Evolutionary conservation across 176 grass and related monocot species (phyloP).

Genomic region (Calamus simplicifolius): DNA sequence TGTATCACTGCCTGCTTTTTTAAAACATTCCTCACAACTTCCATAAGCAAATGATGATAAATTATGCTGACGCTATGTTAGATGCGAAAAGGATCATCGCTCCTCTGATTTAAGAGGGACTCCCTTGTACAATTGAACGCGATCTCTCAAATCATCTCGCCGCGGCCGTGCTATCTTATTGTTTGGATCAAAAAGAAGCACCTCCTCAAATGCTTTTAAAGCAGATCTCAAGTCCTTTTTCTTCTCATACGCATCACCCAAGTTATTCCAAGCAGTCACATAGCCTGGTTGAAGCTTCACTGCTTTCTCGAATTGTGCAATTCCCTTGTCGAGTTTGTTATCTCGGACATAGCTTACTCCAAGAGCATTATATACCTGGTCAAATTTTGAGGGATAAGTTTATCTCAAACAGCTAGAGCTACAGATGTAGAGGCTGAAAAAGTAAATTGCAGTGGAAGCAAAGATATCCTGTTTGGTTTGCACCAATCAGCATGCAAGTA

Average conservation of each 20-base stretch:
- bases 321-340: constrained; percentile 75
- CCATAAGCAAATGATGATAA: no score
- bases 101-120: constrained; percentile 66
- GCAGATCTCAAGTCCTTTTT: constrained; percentile 65
- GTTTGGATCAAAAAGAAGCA: constrained; percentile 83
- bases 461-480: not conserved
- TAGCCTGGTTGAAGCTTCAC: constrained; percentile 88
- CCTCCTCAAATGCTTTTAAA: constrained; percentile 85
- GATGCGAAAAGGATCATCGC: constrained; percentile 13
- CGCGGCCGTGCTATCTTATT: constrained; percentile 76
- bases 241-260: constrained; percentile 76
- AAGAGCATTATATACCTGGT: constrained; percentile 85
- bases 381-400: not conserved
- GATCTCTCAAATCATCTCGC: constrained; percentile 55
- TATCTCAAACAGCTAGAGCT: not conserved
- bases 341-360: constrained; percentile 84
- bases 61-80: no score
- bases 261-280: constrained; percentile 92
- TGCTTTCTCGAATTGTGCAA: constrained; percentile 68
- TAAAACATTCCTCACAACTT: no score
- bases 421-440: not conserved
- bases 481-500: no score
- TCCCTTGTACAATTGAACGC: constrained; percentile 68
- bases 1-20: no score
- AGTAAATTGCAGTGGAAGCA: not conserved